phyloP scores from a whole-genome alignment of 2,329 filamentous ascomycete genomes.

The Venturiaceae sp. region DNA sequence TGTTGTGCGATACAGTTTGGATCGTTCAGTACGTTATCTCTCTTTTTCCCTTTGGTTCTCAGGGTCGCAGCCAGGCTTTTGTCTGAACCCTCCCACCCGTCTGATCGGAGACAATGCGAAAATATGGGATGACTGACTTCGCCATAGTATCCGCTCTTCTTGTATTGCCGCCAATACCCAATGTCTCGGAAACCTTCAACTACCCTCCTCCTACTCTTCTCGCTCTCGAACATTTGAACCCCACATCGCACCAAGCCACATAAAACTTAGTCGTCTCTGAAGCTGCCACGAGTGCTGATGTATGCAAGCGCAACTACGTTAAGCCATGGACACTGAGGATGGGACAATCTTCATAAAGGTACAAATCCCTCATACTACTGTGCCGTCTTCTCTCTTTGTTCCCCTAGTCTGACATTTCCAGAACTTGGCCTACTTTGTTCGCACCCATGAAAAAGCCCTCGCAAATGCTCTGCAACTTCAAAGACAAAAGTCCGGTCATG shows the following conservation, averaged over 20 bases:
- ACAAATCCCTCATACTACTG: constrained; percentile 1
- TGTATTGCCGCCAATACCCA: neutral
- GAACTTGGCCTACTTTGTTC: constrained; percentile 94
- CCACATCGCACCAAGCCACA: constrained; percentile 1
- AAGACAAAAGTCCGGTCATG: constrained; percentile 49
- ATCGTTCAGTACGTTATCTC: neutral
- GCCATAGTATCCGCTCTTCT: neutral
- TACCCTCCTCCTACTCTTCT: neutral
- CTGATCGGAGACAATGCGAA: neutral
- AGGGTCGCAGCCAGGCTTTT: neutral
- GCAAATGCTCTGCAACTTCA: constrained; percentile 90
- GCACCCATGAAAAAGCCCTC: constrained; percentile 92
- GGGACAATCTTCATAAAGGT: constrained; percentile 81
- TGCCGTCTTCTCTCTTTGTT: neutral
- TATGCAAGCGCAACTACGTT: neutral
- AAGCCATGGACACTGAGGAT: constrained; percentile 74
- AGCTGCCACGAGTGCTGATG: constrained; percentile 4
- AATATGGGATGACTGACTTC: neutral
- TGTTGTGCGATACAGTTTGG: neutral
- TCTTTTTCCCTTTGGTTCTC: neutral
- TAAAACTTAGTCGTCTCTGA: neutral
- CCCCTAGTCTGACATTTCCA: constrained; percentile 25
- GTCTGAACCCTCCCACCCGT: neutral
- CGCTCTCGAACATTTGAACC: neutral
- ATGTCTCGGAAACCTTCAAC: constrained; percentile 1